Percentiles rank a stretch among this genome's conserved stretches.
phyloP scores from a whole-genome alignment of 345 rosid genomes.

The Boechera stricta region DNA sequence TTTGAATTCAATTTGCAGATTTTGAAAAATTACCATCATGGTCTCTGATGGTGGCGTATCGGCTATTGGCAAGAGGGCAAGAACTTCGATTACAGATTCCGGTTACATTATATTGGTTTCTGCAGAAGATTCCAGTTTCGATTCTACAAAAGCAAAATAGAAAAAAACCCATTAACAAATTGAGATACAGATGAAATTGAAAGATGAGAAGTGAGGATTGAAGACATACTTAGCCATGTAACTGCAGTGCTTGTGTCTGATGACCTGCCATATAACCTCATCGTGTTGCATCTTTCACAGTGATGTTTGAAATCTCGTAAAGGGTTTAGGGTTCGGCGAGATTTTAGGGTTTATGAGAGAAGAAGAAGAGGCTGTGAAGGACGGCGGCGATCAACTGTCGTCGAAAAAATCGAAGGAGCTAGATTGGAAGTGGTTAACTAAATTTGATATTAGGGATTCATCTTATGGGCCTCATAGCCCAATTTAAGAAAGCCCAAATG shows the following conservation, averaged over 20 bases:
- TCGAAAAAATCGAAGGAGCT: neutral
- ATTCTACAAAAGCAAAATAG: slow-evolving; percentile 54
- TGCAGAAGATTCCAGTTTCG: slow-evolving; percentile 83
- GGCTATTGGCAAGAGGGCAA: slow-evolving; percentile 96
- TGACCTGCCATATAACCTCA: slow-evolving; percentile 96
- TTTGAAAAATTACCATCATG: slow-evolving; percentile 62
- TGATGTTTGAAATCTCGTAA: neutral
- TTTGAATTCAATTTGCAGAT: neutral
- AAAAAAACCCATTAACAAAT: neutral
- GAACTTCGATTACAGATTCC: slow-evolving; percentile 95
- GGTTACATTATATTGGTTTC: slow-evolving; percentile 94
- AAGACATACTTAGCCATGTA: slow-evolving; percentile 81
- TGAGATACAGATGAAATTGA: neutral
- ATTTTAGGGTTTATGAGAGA: slow-evolving; percentile 28
- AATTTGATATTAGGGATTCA: neutral
- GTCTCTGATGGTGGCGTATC: slow-evolving; percentile 94
- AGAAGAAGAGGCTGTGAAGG: neutral
- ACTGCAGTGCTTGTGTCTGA: slow-evolving; percentile 97
- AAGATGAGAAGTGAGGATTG: neutral
- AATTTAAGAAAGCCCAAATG: neutral
- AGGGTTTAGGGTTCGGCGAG: neutral
- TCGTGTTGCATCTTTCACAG: slow-evolving; percentile 79
- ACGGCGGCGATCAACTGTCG: slow-evolving; percentile 7
- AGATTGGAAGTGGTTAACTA: neutral
- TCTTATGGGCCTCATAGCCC: neutral